phyloP scores from a whole-genome alignment of 2,329 filamentous ascomycete species.

The Uncinocarpus reesii region DNA sequence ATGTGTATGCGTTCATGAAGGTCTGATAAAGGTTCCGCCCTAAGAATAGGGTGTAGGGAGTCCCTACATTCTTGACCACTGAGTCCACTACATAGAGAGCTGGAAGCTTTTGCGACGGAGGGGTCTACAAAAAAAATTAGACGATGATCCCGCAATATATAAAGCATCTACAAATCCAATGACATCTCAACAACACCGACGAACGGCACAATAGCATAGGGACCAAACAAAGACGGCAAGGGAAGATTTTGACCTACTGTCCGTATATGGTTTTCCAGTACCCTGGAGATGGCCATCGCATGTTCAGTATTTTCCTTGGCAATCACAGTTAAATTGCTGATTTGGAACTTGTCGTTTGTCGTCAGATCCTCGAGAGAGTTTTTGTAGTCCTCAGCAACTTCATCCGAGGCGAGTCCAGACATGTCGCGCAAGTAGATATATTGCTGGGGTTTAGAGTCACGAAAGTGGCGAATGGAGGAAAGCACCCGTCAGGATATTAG shows the following conservation, averaged over 20 bases:
- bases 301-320: slow-evolving; percentile 95
- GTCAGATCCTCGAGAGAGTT: slow-evolving; percentile 85
- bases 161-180: slow-evolving; percentile 9
- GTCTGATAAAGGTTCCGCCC: slow-evolving; percentile 84
- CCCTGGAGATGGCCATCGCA: slow-evolving; percentile 82
- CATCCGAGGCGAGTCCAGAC: slow-evolving; percentile 57
- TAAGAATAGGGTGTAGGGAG: slow-evolving; percentile 91
- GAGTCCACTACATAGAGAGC: slow-evolving; percentile 97
- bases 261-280: slow-evolving; percentile 85
- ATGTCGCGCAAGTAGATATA: slow-evolving; percentile 42
- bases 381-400: slow-evolving; percentile 91
- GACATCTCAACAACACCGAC: background rate
- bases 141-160: slow-evolving; percentile 14
- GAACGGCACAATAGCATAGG: slow-evolving; percentile 17
- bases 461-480: slow-evolving; percentile 2
- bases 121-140: slow-evolving; percentile 52
- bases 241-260: slow-evolving; percentile 56
- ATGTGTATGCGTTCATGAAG: slow-evolving; percentile 91
- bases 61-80: slow-evolving; percentile 96
- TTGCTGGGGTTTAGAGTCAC: slow-evolving; percentile 8
- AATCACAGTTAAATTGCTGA: slow-evolving; percentile 94
- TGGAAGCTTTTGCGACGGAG: slow-evolving; percentile 79
- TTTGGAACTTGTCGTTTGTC: slow-evolving; percentile 85
- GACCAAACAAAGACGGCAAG: slow-evolving; percentile 11
- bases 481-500: slow-evolving; percentile 3